Evolutionary conservation across 1,139 yeast species (phyloP), one percentile per base, ranked within the genome.

Genomic region (Pichia inconspicua): DNA sequence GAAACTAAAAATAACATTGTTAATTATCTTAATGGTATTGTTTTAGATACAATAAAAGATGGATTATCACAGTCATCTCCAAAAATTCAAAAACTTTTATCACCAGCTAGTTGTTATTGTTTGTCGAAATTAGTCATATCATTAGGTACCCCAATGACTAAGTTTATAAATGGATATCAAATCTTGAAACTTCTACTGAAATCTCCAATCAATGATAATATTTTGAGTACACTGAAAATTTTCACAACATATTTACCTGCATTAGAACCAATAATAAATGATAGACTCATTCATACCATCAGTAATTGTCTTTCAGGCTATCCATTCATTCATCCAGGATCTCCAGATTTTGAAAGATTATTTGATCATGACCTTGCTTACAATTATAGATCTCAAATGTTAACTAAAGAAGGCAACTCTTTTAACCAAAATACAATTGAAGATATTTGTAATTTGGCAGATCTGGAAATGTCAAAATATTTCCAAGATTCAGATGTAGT

Each of bases 131-230:
- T 92, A 44, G 90, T 96, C 0, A 75, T 77, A 25, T 95, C 97
- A 0, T 89, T 90, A 12, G 97, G 97, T 0, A 95, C 96, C n/a
- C 95, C 96, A 1, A 71, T 92, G 47, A 85, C 97, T 0, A 90
- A 90, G 61, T 92, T 88, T 61, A 70, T 92, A 53, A 92, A 89
- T 55, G 75, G 84, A 54, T 95, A 88, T 46, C 66, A 63, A 58
- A 77, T 90, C 25, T 69, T 92, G 50, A 94, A 84, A 55, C 74
- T 85, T 71, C 77, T 90, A 68, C 75, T 92, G 58, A 77, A 84
- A 48, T 88, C 96, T 55, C 87, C 96, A 0, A 73, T 92, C 45
- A 84, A 92, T 22, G 83, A 78, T 52, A 82, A 85, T 54, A 79
- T 90, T 79, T 82, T 87, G 60, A 79, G 80, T 50, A 87, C 94